phyloP scores from a whole-genome alignment of 2,329 filamentous ascomycete genomes.

The Fusarium sp. region DNA sequence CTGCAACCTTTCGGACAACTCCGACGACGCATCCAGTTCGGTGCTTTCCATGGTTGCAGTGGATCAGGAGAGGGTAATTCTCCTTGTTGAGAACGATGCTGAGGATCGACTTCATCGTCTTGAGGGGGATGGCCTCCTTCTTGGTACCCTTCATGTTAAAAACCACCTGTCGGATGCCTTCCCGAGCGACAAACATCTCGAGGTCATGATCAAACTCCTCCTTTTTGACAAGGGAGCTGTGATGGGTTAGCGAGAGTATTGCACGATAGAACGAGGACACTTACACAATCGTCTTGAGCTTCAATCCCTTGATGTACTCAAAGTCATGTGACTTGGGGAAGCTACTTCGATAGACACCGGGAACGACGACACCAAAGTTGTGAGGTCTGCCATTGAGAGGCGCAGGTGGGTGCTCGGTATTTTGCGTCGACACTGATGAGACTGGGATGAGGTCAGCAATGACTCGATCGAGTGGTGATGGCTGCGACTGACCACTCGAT shows the following conservation, averaged over 20 bases:
- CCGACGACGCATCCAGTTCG: constrained; percentile 90
- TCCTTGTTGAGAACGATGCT: constrained; percentile 72
- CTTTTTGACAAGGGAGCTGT: constrained; percentile 69
- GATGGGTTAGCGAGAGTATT: constrained; percentile 21
- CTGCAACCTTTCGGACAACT: constrained; percentile 74
- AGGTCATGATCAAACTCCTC: constrained; percentile 63
- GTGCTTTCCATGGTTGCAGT: constrained; percentile 96
- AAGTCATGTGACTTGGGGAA: constrained; percentile 78
- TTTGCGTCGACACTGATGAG: constrained; percentile 27
- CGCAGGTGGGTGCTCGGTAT: constrained; percentile 33
- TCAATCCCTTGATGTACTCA: constrained; percentile 69
- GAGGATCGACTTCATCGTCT: constrained; percentile 75
- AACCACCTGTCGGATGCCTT: constrained; percentile 74
- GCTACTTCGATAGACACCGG: constrained; percentile 80
- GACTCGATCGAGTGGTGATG: background rate
- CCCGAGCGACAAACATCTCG: constrained; percentile 67
- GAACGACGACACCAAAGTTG: constrained; percentile 80
- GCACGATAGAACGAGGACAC: constrained; percentile 44
- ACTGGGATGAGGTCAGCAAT: constrained; percentile 27
- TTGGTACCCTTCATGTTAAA: constrained; percentile 90
- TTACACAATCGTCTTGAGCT: constrained; percentile 81
- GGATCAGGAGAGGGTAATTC: constrained; percentile 83
- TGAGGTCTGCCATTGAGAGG: constrained; percentile 55
- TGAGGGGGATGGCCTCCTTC: constrained; percentile 71
- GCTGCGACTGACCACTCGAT: constrained; percentile 30